Conservation (phyloP, 441 rosid species). For the Euphorbia celastroides region DNA sequence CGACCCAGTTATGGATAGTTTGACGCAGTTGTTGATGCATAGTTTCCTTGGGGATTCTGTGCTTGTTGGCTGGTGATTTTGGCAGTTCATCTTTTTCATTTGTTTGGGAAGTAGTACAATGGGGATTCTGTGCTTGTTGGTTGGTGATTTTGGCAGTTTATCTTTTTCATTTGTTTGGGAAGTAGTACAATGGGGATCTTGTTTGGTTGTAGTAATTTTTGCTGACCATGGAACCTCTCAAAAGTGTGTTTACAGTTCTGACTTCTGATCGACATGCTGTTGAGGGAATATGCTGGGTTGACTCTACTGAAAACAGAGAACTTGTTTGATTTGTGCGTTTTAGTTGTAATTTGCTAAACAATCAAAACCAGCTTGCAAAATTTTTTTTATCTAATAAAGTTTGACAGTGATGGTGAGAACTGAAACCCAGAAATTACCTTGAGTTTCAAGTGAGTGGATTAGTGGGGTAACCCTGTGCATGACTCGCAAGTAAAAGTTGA, state of each 20-base stretch:
- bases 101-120: too few species aligned
- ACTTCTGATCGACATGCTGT: neutral
- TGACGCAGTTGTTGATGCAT: too few species aligned
- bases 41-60: too few species aligned
- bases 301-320: neutral
- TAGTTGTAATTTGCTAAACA: slow-evolving; percentile 16
- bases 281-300: neutral
- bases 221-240: neutral
- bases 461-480: slow-evolving; percentile 8
- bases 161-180: too few species aligned
- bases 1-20: too few species aligned
- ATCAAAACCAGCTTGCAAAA: slow-evolving; percentile 11
- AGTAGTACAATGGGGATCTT: neutral
- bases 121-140: too few species aligned
- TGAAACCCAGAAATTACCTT: neutral
- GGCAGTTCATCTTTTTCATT: too few species aligned
- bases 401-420: neutral
- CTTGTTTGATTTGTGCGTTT: slow-evolving; percentile 8
- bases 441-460: neutral
- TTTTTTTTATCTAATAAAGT: neutral
- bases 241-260: neutral
- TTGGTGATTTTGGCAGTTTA: too few species aligned
- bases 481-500: slow-evolving; percentile 8
- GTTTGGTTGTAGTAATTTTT: neutral
- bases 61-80: too few species aligned